Base-by-base conservation (phyloP, 2,329 filamentous ascomycete species). In the Microthyrium microscopicum region DNA sequence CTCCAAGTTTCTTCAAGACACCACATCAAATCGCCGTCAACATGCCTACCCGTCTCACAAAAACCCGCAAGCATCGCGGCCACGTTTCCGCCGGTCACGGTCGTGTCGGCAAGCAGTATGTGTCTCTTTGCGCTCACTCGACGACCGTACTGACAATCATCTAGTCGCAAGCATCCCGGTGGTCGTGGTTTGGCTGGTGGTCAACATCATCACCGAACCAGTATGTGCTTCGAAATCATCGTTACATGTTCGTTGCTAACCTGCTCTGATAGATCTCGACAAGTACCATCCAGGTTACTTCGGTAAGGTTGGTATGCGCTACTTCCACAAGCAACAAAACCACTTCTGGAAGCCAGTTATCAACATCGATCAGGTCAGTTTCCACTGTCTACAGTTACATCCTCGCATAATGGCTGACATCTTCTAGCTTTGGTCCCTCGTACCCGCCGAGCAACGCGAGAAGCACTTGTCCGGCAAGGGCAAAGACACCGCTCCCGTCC, bases 211-310 rank as follows among this genome's bases (percentile, higher is more conserved):
- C 83, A 91, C 76, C 67, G 82, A 50, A 92, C 82, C 57, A 92
- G 91, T 69, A 68, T 84, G 54, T n/a, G n/a, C n/a, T n/a, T n/a
- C n/a, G n/a, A n/a, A n/a, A n/a, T n/a, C n/a, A n/a, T n/a, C n/a
- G n/a, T n/a, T n/a, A n/a, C n/a, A n/a, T n/a, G n/a, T n/a, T n/a
- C n/a, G n/a, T n/a, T n/a, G n/a, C n/a, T n/a, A n/a, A n/a, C n/a
- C n/a, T n/a, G n/a, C n/a, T n/a, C n/a, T n/a, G n/a, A n/a, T n/a
- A n/a, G n/a, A n/a, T n/a, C n/a, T n/a, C n/a, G 77, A 82, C 62
- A 85, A 87, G 67, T 84, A 87, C 77, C 82, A 92, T 60, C 84
- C 87, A 44, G 89, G 89, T 83, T 95, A 95, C 81, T 95, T 94
- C 66, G 83, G 83, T 67, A 48, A 46, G 37, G 53, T 55, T 32